Conservation (phyloP, 306 rosid species). For the Quillaja saponaria region DNA sequence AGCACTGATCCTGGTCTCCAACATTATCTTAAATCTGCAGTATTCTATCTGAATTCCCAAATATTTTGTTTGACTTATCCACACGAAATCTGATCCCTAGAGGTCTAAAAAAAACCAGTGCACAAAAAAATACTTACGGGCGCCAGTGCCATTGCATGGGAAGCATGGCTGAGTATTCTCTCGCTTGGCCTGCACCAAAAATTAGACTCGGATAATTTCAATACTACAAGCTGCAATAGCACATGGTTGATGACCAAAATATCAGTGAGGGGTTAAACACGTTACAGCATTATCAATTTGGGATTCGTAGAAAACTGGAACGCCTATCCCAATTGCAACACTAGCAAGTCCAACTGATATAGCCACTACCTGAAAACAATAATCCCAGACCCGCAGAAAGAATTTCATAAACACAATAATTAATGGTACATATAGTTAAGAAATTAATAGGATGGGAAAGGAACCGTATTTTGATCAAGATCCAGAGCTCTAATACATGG, state of each 20-base stretch:
- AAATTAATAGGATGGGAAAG: not conserved
- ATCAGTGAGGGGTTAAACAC: conserved; percentile 9
- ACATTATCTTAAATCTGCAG: no score
- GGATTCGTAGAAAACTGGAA: conserved; percentile 84
- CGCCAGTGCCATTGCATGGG: conserved; percentile 94
- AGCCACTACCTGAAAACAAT: conserved; percentile 65
- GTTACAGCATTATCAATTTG: conserved; percentile 89
- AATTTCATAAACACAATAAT: not conserved
- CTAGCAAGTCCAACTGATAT: conserved; percentile 79
- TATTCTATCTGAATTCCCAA: no score
- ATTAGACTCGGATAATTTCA: not conserved
- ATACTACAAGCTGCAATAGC: not conserved
- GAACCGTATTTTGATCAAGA: conserved; percentile 90
- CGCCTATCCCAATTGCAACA: conserved; percentile 77
- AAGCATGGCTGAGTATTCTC: conserved; percentile 94
- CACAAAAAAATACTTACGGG: conserved; percentile 58
- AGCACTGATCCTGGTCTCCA: no score
- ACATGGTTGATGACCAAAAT: conserved; percentile 6
- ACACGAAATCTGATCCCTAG: no score
- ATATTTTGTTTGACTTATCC: no score
- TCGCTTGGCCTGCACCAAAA: conserved; percentile 70
- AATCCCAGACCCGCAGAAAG: not conserved
- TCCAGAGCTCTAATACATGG: conserved; percentile 82
- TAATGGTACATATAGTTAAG: not conserved
- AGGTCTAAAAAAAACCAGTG: conserved; percentile 1